Base-by-base conservation (phyloP, 2,329 filamentous ascomycete genomes). In the Beauveria rudraprayagi region DNA sequence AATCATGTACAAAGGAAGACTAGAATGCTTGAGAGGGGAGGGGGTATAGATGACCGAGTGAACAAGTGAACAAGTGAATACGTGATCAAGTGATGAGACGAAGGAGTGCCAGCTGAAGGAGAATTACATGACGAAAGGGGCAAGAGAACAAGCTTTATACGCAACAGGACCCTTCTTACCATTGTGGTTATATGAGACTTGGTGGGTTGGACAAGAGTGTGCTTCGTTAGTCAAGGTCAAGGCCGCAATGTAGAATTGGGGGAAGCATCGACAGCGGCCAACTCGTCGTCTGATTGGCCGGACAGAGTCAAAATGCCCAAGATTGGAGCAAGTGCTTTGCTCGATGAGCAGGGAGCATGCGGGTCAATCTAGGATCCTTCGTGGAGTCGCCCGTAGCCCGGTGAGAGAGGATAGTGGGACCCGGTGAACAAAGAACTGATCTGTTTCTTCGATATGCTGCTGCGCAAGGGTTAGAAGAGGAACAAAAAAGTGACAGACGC, bases 181-280 rank as follows among this genome's bases (percentile, higher is more conserved):
- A 61, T 61, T 41, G 26, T 53, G 34, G 28, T 41, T 34, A 43
- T 48, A 48, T 48, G 58, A 54, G 50, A 54, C 58, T 60, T 54
- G 58, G 58, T 60, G 58, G 48, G 58, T 60, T 60, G 50, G 58
- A 60, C 58, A 60, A 60, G 48, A 54, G 19, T 9, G 24, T 26
- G 48, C 41, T 26, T 19, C 30, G 22, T 19, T 22, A 22, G 19
- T 37, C 28, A 54, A 40, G 30, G 30, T 28, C 28, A 54, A 40
- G 22, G 58, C 24, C 46, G 19, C 41, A 3, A 19, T 37, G 50
- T 54, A 26, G 19, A 47, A 24, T 22, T n/a, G 50, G 50, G 51
- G 19, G 2, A 22, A 26, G 50, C 37, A 55, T 60, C 30, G 47
- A 48, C 22, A 47, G 40, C 48, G 28, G 41, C 58, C 40, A 47